Conservation (phyloP, 768 basidiomycete species). For the Podaxis rugospora region DNA sequence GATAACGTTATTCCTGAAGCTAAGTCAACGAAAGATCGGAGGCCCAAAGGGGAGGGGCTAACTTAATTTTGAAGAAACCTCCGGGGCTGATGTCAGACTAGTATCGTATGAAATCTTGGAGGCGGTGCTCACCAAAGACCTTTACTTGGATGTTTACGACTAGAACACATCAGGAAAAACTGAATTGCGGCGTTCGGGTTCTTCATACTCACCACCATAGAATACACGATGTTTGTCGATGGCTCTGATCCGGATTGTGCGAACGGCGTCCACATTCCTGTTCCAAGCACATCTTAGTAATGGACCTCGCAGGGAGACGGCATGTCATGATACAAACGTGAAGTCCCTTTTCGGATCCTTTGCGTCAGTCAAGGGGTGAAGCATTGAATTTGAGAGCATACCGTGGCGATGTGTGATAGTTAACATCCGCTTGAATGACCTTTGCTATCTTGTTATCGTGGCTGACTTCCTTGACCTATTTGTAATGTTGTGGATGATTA, state of each 20-base stretch:
- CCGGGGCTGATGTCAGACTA: neutral
- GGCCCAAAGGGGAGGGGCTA: constrained; percentile 15
- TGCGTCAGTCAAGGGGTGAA: neutral
- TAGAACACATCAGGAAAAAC: constrained; percentile 20
- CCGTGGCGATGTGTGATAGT: constrained; percentile 78
- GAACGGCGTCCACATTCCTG: constrained; percentile 74
- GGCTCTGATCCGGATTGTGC: constrained; percentile 70
- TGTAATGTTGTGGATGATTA: neutral
- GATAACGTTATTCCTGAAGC: constrained; percentile 50
- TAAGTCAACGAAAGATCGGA: neutral
- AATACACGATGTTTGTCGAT: constrained; percentile 56
- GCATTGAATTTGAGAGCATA: constrained; percentile 17
- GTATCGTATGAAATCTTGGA: neutral
- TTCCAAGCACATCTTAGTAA: neutral
- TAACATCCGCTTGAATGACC: constrained; percentile 70
- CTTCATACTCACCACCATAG: constrained; percentile 61
- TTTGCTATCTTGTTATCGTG: constrained; percentile 75
- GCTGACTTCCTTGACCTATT: constrained; percentile 70
- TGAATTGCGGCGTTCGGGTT: neutral
- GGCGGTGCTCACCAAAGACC: constrained; percentile 61
- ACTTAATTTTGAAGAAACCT: constrained; percentile 82
- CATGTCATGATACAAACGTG: constrained; percentile 44
- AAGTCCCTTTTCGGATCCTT: constrained; percentile 48
- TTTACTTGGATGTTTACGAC: constrained; percentile 61
- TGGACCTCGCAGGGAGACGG: neutral